A percentile compares a stretch with the other conserved stretches of the same genome.
These are phyloP conservation scores for Candida mattraensis DNA, from an alignment of 805 yeast species.

Conservation along the genomic window DNA sequence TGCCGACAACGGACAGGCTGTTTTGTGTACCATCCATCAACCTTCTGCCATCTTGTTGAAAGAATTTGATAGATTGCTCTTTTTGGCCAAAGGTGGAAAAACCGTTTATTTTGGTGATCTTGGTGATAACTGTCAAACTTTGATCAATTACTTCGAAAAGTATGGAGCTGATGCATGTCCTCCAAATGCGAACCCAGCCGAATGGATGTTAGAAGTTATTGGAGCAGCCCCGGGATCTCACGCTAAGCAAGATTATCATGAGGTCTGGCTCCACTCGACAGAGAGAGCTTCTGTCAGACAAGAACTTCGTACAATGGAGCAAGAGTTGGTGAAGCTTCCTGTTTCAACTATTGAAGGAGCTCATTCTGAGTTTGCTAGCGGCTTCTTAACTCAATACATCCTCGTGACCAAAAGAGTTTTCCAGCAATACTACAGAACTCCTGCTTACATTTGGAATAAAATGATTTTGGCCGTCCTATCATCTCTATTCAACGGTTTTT, in stretches of 20 bases:
- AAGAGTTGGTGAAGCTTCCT: slow-evolving; percentile 46
- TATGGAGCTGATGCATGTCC: slow-evolving; percentile 71
- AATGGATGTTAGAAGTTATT: slow-evolving; percentile 87
- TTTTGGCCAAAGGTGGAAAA: slow-evolving; percentile 68
- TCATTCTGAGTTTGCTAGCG: slow-evolving; percentile 43
- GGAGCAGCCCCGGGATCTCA: slow-evolving; percentile 83
- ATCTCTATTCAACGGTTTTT: slow-evolving; percentile 64
- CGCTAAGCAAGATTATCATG: slow-evolving; percentile 68
- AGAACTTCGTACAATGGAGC: slow-evolving; percentile 66
- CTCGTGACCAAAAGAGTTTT: slow-evolving; percentile 52
- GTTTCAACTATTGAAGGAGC: slow-evolving; percentile 34
- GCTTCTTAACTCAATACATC: slow-evolving; percentile 39
- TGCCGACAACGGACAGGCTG: slow-evolving; percentile 54
- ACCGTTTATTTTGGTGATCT: slow-evolving; percentile 76
- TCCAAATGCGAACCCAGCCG: slow-evolving; percentile 74
- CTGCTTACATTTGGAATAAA: slow-evolving; percentile 58
- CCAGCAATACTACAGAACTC: slow-evolving; percentile 67
- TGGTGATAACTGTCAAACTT: slow-evolving; percentile 53
- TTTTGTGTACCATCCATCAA: slow-evolving; percentile 76
- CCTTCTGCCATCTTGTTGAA: slow-evolving; percentile 79
- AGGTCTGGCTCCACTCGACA: slow-evolving; percentile 72
- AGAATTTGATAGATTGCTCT: slow-evolving; percentile 74
- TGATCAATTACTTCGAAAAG: slow-evolving; percentile 65
- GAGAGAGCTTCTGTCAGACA: slow-evolving; percentile 58
- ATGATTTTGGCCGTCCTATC: slow-evolving; percentile 50